Evolutionary conservation across 176 grass and related monocot species (phyloP).

Genomic region (Oryza australiensis): DNA sequence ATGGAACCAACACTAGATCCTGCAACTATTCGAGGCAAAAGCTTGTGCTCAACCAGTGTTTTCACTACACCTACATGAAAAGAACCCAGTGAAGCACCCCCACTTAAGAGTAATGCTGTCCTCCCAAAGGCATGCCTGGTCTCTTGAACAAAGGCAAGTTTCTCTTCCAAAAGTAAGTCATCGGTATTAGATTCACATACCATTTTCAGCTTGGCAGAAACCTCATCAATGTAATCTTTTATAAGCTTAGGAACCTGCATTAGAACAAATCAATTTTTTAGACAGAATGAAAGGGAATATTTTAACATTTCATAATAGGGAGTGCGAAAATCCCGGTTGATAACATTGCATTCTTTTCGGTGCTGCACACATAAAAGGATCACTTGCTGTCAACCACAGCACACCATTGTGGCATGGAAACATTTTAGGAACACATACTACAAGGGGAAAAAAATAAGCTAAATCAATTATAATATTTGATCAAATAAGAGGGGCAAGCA

Average conservation of each 20-base stretch:
- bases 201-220: constrained; percentile 84
- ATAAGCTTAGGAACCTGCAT: constrained; percentile 83
- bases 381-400: too few relatives aligned
- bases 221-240: constrained; percentile 96
- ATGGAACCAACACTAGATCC: constrained; percentile 97
- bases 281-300: neutral
- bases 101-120: constrained; percentile 88
- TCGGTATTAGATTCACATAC: constrained; percentile 87
- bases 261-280: neutral
- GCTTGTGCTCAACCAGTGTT: constrained; percentile 86
- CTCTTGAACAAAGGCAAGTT: constrained; percentile 96
- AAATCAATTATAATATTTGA: neutral
- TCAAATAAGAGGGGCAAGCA: neutral
- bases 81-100: constrained; percentile 88
- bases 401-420: too few relatives aligned
- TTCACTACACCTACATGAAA: constrained; percentile 96
- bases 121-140: constrained; percentile 95
- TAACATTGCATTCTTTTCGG: too few relatives aligned
- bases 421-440: neutral
- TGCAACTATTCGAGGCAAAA: constrained; percentile 88
- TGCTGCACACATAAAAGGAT: too few relatives aligned
- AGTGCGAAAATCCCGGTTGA: neutral
- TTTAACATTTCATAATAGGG: neutral
- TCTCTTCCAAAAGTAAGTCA: constrained; percentile 85
- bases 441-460: neutral